These are phyloP conservation scores for Tylopilus sp. DNA, from an alignment of 1,284 basidiomycete species.

Conservation along the genomic window DNA sequence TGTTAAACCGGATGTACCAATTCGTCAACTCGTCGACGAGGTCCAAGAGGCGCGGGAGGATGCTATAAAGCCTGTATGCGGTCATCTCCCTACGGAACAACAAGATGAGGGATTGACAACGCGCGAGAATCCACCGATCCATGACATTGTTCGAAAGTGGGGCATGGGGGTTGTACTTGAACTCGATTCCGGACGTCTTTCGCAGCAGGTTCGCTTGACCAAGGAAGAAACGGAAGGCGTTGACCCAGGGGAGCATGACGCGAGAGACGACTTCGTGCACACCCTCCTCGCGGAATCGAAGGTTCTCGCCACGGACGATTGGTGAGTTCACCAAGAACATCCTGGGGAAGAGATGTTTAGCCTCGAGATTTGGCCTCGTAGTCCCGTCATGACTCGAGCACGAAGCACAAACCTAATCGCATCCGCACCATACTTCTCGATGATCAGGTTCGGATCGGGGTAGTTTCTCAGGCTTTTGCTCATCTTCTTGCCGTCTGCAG, in stretches of 20 bases:
- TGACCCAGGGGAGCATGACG: constrained; percentile 97
- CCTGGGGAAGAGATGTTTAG: constrained; percentile 36
- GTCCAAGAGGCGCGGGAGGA: constrained; percentile 89
- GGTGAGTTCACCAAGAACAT: constrained; percentile 99
- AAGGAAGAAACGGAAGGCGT: constrained; percentile 98
- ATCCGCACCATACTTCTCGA: constrained; percentile 93
- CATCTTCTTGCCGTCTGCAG: constrained; percentile 99
- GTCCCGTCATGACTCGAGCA: background rate
- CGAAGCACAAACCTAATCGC: constrained; percentile 67
- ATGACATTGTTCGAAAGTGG: constrained; percentile 90
- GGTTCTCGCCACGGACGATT: constrained; percentile 95
- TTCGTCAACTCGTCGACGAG: constrained; percentile 97
- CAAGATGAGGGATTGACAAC: constrained; percentile 94
- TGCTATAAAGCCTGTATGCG: constrained; percentile 96
- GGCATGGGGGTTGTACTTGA: constrained; percentile 84
- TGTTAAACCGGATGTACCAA: constrained; percentile 99
- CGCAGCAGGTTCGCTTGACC: constrained; percentile 89
- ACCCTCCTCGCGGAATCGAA: constrained; percentile 97
- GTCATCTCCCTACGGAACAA: constrained; percentile 94
- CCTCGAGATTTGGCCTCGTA: background rate
- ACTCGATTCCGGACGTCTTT: constrained; percentile 76
- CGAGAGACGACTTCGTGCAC: constrained; percentile 95
- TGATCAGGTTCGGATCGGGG: constrained; percentile 92
- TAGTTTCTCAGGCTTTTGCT: constrained; percentile 98
- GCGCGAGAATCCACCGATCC: constrained; percentile 97